A percentile compares a stretch with the other conserved stretches of the same genome.
phyloP scores from a whole-genome alignment of 371 early-diverging fungal species.

The Mortierella sp. region DNA sequence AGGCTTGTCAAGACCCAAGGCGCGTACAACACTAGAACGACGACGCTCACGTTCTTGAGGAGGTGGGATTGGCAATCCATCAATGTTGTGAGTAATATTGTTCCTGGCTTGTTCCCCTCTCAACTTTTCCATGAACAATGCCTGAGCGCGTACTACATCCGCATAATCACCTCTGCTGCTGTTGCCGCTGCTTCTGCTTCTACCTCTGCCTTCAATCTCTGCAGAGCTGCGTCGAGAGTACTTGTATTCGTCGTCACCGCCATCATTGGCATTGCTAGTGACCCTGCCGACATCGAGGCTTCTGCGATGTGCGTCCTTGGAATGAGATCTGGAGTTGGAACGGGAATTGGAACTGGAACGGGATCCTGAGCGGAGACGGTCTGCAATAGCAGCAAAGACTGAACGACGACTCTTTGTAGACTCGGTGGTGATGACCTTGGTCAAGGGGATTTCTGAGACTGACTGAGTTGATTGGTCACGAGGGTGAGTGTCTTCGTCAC shows the following conservation, averaged over 20 bases:
- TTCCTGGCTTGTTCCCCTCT: conserved; percentile 28
- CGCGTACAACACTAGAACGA: conserved; percentile 21
- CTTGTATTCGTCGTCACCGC: no score
- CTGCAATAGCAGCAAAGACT: conserved; percentile 27
- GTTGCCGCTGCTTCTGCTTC: background rate
- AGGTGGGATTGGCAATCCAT: conserved; percentile 38
- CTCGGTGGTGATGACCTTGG: conserved; percentile 10
- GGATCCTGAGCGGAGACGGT: conserved; percentile 23
- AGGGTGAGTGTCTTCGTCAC: no score
- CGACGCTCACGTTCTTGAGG: conserved; percentile 14
- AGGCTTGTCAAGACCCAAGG: conserved; percentile 34
- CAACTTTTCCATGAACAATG: conserved; percentile 29
- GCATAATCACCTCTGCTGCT: conserved; percentile 28
- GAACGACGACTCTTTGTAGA: conserved; percentile 21
- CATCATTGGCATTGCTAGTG: background rate
- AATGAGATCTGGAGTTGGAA: conserved; percentile 25
- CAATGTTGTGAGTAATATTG: conserved; percentile 24
- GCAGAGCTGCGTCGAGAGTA: no score
- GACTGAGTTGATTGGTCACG: background rate
- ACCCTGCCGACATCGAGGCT: background rate
- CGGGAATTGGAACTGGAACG: background rate
- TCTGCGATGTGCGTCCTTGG: background rate
- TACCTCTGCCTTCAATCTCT: background rate
- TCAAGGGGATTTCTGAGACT: background rate
- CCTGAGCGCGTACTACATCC: conserved; percentile 34